phyloP scores from a whole-genome alignment of 2,329 filamentous ascomycete species.

The Fusarium sp. region DNA sequence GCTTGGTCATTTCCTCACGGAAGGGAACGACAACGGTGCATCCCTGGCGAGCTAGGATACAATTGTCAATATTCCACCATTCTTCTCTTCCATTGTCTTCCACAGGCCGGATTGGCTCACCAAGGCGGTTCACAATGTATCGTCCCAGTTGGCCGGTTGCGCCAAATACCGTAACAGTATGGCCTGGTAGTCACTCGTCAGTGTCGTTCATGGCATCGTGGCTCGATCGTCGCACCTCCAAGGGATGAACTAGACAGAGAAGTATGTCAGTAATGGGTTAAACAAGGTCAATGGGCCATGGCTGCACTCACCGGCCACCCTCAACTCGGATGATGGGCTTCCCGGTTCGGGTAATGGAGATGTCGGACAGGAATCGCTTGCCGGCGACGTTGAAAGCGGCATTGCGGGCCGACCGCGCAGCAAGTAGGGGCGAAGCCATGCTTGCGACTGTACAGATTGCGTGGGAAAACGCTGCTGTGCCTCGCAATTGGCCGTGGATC shows the following conservation, averaged over 20 bases:
- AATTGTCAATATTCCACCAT: constrained; percentile 39
- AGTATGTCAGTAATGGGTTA: constrained; percentile 48
- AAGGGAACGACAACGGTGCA: constrained; percentile 94
- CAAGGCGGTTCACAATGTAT: constrained; percentile 97
- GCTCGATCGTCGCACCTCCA: constrained; percentile 75
- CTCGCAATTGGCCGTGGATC: constrained; percentile 52
- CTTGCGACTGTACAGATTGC: constrained; percentile 53
- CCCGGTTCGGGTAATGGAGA: constrained; percentile 94
- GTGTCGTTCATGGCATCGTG: constrained; percentile 34
- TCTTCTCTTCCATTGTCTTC: background rate
- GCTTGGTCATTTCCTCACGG: constrained; percentile 98
- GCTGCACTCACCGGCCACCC: constrained; percentile 83
- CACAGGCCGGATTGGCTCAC: constrained; percentile 57
- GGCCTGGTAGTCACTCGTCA: constrained; percentile 71
- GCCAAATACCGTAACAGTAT: constrained; percentile 98
- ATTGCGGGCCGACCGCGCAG: constrained; percentile 68
- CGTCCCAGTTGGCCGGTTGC: constrained; percentile 95
- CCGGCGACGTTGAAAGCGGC: constrained; percentile 64
- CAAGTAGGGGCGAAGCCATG: constrained; percentile 72
- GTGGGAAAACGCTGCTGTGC: constrained; percentile 50
- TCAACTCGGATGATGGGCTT: constrained; percentile 92
- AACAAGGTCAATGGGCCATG: constrained; percentile 42
- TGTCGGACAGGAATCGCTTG: constrained; percentile 79
- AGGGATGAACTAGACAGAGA: constrained; percentile 79
- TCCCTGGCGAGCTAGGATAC: constrained; percentile 82